These are phyloP conservation scores for Wickerhamiella occidentalis DNA, from an alignment of 805 yeast genomes.

Conservation along the genomic window DNA sequence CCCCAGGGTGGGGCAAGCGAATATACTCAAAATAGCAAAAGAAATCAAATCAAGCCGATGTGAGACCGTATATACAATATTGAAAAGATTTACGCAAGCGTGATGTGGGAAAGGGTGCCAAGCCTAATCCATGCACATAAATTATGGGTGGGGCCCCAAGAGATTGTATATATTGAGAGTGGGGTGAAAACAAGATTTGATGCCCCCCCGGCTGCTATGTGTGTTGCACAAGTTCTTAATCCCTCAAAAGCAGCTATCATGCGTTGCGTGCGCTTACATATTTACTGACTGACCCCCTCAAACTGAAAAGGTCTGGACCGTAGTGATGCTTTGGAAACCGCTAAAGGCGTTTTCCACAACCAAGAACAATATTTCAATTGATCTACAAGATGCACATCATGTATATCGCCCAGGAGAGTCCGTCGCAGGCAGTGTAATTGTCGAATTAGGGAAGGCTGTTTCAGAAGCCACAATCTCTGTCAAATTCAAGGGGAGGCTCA, in stretches of 20 bases:
- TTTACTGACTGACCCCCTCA: not conserved
- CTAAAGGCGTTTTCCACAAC: not conserved
- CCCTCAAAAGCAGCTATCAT: not conserved
- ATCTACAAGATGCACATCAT: constrained; percentile 62
- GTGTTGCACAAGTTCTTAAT: not conserved
- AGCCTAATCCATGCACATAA: not conserved
- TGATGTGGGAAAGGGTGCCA: not conserved
- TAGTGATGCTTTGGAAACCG: constrained; percentile 9
- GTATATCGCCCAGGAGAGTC: constrained; percentile 72
- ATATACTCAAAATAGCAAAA: no score
- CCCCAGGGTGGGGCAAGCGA: no score
- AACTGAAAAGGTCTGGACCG: not conserved
- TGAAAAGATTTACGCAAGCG: no score
- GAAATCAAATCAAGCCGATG: no score
- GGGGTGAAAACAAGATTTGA: no score
- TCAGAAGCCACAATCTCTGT: constrained; percentile 20
- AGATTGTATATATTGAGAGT: no score
- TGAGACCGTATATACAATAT: no score
- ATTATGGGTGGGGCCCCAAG: no score
- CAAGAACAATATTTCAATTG: constrained; percentile 40
- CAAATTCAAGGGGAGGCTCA: constrained; percentile 23
- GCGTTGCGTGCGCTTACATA: not conserved
- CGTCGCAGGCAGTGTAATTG: constrained; percentile 26
- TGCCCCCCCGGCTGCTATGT: not conserved
- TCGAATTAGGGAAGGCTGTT: constrained; percentile 23